Base-by-base conservation (phyloP, 495 filamentous ascomycete species). In the Lentithecium fluviatile region DNA sequence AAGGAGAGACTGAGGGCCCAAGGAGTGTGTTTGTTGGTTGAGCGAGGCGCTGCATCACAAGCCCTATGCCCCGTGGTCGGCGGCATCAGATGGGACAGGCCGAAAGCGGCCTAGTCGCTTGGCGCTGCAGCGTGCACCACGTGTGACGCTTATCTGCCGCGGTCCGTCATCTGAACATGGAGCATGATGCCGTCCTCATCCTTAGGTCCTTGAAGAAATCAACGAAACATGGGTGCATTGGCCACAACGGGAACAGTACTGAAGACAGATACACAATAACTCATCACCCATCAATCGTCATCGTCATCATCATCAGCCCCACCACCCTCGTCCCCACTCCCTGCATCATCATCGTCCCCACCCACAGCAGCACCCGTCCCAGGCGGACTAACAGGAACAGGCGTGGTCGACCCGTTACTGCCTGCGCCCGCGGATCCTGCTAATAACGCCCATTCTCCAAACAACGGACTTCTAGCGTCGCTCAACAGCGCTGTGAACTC, bases 381-480 rank as follows among this genome's bases (percentile, higher is more conserved):
- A 38, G 50, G 36, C 8, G 29, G 50, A 3, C 19, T 15, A 4
- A 53, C 32, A 5, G 50, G 34, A 38, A 53, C 25, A 11, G 50
- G 29, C 2, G 34, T 53, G 2, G 50, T 38, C 10, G 50, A 38
- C 10, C 50, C 50, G 40, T 53, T 53, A 2, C 24, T 25, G 19
- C 24, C 34, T 12, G n/a, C 24, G 15, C 50, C 50, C 23, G 29
- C 13, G 6, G 29, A 5, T 17, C 50, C 50, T 34, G 50, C 50
- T 6, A 53, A 40, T 4, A 53, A 34, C 17, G 50, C 50, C 50
- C 50, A 53, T 17, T 53, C 50, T 12, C 50, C 32, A 25, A 53
- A 53, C n/a, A 53, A 20, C 50, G 50, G 50, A 53, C 50, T 53
- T 17, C 50, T 19, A 40, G 50, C 50, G 24, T 52, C 24, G 19